These are phyloP conservation scores for Ustilago cynodontis DNA, from an alignment of 1,284 basidiomycete genomes.

Conservation along the genomic window DNA sequence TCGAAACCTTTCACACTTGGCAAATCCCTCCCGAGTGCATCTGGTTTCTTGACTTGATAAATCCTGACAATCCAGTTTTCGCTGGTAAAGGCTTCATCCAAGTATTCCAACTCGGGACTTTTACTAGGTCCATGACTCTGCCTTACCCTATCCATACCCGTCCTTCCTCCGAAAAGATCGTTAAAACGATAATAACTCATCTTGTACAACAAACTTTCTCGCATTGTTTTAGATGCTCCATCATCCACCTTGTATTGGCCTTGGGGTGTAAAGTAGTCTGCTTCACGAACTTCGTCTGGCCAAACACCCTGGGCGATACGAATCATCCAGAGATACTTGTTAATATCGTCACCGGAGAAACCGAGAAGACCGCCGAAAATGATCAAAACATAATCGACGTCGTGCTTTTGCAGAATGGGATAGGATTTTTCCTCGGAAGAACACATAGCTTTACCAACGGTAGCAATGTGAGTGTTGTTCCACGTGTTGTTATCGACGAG, in stretches of 20 bases:
- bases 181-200: conserved; percentile 69
- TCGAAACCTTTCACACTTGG: conserved; percentile 81
- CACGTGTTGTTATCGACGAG: conserved; percentile 99
- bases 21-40: conserved; percentile 83
- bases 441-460: conserved; percentile 81
- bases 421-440: conserved; percentile 93
- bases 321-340: conserved; percentile 91
- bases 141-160: conserved; percentile 64
- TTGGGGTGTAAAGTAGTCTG: conserved; percentile 90
- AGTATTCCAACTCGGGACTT: conserved; percentile 60
- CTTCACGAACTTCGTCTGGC: conserved; percentile 97
- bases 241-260: conserved; percentile 97
- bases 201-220: conserved; percentile 85
- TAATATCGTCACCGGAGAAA: conserved; percentile 98
- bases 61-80: conserved; percentile 76
- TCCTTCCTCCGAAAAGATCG: conserved; percentile 71
- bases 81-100: conserved; percentile 69
- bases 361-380: conserved; percentile 97
- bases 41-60: conserved; percentile 95
- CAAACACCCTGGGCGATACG: conserved; percentile 97
- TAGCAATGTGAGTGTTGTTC: conserved; percentile 83
- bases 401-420: conserved; percentile 95
- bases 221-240: conserved; percentile 88
- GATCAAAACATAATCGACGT: conserved; percentile 96
- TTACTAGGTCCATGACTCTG: conserved; percentile 50